A percentile compares a stretch with the other conserved stretches of the same genome.
These are phyloP conservation scores for Stemphylium beticola DNA, from an alignment of 2,329 filamentous ascomycete genomes.

Conservation along the genomic window DNA sequence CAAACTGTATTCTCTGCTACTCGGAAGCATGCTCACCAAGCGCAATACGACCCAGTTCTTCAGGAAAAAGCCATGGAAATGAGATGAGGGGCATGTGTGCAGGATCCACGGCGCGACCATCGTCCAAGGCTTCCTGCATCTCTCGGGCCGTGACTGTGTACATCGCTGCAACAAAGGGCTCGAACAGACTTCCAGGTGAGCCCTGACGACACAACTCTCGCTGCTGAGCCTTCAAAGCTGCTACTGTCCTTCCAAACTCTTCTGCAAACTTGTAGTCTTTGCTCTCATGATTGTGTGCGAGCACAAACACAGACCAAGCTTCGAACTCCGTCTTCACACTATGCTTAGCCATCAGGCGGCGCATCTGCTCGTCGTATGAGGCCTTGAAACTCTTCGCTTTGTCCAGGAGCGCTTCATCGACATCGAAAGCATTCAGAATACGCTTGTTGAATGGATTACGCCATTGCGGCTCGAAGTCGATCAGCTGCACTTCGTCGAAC, in stretches of 20 bases:
- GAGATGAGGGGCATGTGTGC: slow-evolving; percentile 82
- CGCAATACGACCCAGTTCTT: slow-evolving; percentile 52
- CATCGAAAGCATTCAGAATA: slow-evolving; percentile 68
- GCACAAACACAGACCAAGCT: slow-evolving; percentile 83
- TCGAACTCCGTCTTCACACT: slow-evolving; percentile 89
- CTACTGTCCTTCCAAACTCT: slow-evolving; percentile 73
- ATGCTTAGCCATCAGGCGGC: slow-evolving; percentile 82
- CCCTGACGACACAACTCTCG: slow-evolving; percentile 64
- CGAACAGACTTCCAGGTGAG: slow-evolving; percentile 58
- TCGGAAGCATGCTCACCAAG: slow-evolving; percentile 71
- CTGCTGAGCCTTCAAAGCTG: slow-evolving; percentile 68
- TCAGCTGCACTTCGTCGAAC: slow-evolving; percentile 75
- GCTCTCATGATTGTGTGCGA: slow-evolving; percentile 73
- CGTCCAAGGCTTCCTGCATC: slow-evolving; percentile 64
- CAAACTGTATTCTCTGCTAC: too few relatives aligned
- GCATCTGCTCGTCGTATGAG: slow-evolving; percentile 78
- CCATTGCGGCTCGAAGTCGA: slow-evolving; percentile 76
- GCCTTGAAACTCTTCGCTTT: slow-evolving; percentile 71
- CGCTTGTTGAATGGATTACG: slow-evolving; percentile 75
- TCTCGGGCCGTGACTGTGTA: slow-evolving; percentile 82
- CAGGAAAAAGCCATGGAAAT: slow-evolving; percentile 89
- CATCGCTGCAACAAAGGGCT: slow-evolving; percentile 82
- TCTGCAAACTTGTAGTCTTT: slow-evolving; percentile 88
- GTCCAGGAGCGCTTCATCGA: slow-evolving; percentile 62
- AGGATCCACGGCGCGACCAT: slow-evolving; percentile 51